phyloP scores from a whole-genome alignment of 331 rosid genomes.

The Rhamnella rubrinervis region DNA sequence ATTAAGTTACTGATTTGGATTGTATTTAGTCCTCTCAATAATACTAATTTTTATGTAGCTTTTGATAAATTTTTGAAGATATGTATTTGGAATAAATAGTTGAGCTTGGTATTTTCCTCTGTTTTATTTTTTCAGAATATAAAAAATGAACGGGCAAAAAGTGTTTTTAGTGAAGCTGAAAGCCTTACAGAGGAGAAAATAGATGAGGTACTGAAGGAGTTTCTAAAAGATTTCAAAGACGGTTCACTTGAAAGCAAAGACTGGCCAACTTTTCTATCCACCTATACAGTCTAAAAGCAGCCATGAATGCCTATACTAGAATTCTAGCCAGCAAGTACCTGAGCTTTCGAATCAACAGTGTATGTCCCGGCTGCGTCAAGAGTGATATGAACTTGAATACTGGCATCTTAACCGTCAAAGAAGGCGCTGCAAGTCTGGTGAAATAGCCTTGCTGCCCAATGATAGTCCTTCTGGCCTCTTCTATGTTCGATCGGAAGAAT shows the following conservation, averaged over 20 bases:
- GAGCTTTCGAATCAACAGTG: constrained; percentile 13
- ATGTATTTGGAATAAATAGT: neutral
- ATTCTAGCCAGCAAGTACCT: constrained; percentile 51
- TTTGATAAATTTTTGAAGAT: neutral
- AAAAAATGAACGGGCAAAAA: constrained; percentile 43
- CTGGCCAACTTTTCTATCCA: constrained; percentile 50
- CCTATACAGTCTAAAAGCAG: constrained; percentile 60
- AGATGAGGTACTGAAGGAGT: constrained; percentile 47
- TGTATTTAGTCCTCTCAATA: neutral
- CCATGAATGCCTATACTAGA: constrained; percentile 65
- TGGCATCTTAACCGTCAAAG: constrained; percentile 35
- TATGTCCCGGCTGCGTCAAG: constrained; percentile 42
- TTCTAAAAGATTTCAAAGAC: constrained; percentile 47
- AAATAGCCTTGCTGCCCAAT: constrained; percentile 36
- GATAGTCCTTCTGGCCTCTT: constrained; percentile 48
- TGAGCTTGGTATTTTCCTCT: neutral
- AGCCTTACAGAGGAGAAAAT: constrained; percentile 52
- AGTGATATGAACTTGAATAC: constrained; percentile 32
- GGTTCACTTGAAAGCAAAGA: constrained; percentile 40
- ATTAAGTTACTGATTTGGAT: neutral
- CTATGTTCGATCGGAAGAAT: constrained; percentile 2
- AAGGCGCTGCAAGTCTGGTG: constrained; percentile 46
- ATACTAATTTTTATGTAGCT: neutral
- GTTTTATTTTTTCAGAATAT: constrained; percentile 12
- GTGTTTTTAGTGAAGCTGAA: constrained; percentile 44